Evolutionary conservation across 1,139 yeast species (phyloP).

Genomic region (Pichia sp.): DNA sequence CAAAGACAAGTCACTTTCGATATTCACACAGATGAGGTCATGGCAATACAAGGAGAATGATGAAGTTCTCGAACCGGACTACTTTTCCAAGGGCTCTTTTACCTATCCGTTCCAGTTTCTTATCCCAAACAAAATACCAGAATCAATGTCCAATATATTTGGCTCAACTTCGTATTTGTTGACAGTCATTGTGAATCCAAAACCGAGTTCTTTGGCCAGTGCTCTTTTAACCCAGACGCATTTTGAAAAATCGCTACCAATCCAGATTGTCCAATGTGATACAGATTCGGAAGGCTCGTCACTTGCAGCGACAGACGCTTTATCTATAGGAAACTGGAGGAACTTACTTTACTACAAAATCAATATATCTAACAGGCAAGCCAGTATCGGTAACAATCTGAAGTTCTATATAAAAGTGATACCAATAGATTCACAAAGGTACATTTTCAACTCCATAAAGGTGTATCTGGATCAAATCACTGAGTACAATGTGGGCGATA

Average conservation of each 20-base stretch:
- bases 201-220: constrained; percentile 4
- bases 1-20: not conserved
- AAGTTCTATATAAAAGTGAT: constrained; percentile 16
- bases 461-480: constrained; percentile 16
- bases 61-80: constrained; percentile 7
- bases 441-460: constrained; percentile 12
- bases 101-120: constrained; percentile 15
- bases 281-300: constrained; percentile 3
- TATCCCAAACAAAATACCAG: constrained; percentile 12
- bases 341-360: constrained; percentile 22
- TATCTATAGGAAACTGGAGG: constrained; percentile 27
- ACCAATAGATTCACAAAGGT: constrained; percentile 17
- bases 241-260: constrained; percentile 3
- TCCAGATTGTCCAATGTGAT: constrained; percentile 14
- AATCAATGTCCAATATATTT: constrained; percentile 11
- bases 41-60: constrained; percentile 11
- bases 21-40: constrained; percentile 11
- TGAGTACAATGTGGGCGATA: constrained; percentile 7
- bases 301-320: constrained; percentile 10
- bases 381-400: constrained; percentile 16
- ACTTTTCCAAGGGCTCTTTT: constrained; percentile 13
- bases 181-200: constrained; percentile 7
- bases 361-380: constrained; percentile 13
- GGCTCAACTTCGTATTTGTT: constrained; percentile 13
- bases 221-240: constrained; percentile 1